A percentile compares a stretch with the other conserved stretches of the same genome.
Conservation (phyloP, 202 grass and related monocot genomes). For the Schoenoplectus tabernaemontani region DNA sequence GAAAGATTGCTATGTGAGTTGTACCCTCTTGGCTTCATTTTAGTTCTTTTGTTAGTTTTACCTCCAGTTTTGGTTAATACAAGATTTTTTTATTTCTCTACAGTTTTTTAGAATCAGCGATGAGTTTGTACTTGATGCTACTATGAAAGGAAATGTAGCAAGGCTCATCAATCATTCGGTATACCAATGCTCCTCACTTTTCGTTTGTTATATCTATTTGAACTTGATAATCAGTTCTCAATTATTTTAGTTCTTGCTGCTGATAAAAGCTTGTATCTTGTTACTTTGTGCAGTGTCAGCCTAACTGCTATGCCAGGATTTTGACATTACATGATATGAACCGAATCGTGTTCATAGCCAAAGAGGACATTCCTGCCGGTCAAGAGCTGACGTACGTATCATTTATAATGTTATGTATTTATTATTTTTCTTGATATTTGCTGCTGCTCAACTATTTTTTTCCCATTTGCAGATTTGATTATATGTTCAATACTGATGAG, state of each 20-base stretch:
- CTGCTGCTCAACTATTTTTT: background rate
- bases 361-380: slow-evolving; percentile 60
- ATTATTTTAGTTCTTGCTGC: slow-evolving; percentile 4
- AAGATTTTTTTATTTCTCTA: slow-evolving; percentile 5
- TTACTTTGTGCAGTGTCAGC: slow-evolving; percentile 61
- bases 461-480: slow-evolving; percentile 52
- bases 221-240: background rate
- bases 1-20: slow-evolving; percentile 93
- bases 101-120: slow-evolving; percentile 99
- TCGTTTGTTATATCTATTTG: background rate
- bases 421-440: background rate
- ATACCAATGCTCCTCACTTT: slow-evolving; percentile 1
- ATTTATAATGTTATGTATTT: background rate
- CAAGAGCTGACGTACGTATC: slow-evolving; percentile 79
- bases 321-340: slow-evolving; percentile 55
- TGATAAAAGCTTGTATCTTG: slow-evolving; percentile 5
- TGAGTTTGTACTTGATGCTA: slow-evolving; percentile 89
- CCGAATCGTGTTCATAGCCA: slow-evolving; percentile 75
- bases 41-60: slow-evolving; percentile 1
- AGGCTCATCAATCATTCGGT: slow-evolving; percentile 95
- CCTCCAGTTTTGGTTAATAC: background rate
- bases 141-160: slow-evolving; percentile 81
- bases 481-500: slow-evolving; percentile 84
- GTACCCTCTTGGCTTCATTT: slow-evolving; percentile 21
- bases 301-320: slow-evolving; percentile 94